phyloP scores from a whole-genome alignment of 2,329 filamentous ascomycete genomes.

The Pyricularia grisea region DNA sequence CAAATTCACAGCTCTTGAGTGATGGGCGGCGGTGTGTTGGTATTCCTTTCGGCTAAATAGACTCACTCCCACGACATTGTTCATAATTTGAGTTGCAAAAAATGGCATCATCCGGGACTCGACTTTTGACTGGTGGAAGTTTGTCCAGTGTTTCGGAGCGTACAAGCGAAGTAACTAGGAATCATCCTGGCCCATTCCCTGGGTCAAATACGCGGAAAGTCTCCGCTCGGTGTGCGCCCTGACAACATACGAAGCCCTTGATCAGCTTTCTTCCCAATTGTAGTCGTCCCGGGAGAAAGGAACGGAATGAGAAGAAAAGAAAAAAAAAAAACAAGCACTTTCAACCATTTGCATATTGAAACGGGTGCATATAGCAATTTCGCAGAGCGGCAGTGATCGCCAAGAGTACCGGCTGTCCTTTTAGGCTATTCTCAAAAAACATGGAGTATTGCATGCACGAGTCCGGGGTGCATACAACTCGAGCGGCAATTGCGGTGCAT shows the following conservation, averaged over 20 bases:
- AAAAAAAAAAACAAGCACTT: not conserved
- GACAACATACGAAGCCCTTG: no score
- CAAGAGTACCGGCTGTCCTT: not conserved
- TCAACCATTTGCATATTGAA: not conserved
- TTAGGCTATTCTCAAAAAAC: not conserved
- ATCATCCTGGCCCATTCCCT: not conserved
- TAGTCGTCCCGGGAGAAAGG: not conserved
- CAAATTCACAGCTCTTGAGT: no score
- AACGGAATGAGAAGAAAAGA: not conserved
- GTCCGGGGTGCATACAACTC: not conserved
- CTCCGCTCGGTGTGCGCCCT: not conserved
- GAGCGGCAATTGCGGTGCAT: not conserved
- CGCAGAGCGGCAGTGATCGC: not conserved
- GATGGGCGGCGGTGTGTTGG: no score
- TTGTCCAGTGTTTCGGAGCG: not conserved
- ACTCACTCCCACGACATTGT: not conserved
- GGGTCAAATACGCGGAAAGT: not conserved
- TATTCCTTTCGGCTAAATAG: not conserved
- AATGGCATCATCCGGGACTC: not conserved
- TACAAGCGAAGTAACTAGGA: not conserved
- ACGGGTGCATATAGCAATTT: not conserved
- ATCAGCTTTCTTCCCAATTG: no score
- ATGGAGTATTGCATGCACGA: not conserved
- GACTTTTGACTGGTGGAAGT: not conserved
- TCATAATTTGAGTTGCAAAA: no score